phyloP scores from a whole-genome alignment of 1,284 basidiomycete genomes.

The Tilletiaria anomala region DNA sequence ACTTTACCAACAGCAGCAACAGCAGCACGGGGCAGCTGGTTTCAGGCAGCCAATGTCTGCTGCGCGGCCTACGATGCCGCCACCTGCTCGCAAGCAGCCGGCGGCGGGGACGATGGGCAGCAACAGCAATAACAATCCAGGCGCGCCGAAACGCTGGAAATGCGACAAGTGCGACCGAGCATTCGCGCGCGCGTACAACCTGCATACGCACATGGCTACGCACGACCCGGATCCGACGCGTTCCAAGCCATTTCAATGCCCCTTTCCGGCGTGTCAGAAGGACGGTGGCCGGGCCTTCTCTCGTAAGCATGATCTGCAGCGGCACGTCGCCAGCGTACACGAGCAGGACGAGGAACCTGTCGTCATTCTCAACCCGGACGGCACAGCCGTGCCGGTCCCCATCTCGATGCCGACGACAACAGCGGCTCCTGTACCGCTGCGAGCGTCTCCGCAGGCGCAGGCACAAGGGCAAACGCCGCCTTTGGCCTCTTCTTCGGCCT shows the following conservation, averaged over 20 bases:
- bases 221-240: slow-evolving; percentile 62
- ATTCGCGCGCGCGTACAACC: slow-evolving; percentile 74
- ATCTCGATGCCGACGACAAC: slow-evolving; percentile 3
- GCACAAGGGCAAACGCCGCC: no score
- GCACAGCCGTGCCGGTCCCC: slow-evolving; percentile 6
- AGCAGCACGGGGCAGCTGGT: no score
- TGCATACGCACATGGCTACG: slow-evolving; percentile 77
- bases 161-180: slow-evolving; percentile 45
- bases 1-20: no score
- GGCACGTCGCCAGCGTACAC: slow-evolving; percentile 71
- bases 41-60: no score
- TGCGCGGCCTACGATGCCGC: no score
- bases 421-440: slow-evolving; percentile 9
- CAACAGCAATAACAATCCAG: no score
- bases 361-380: slow-evolving; percentile 18
- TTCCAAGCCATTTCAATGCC: slow-evolving; percentile 67
- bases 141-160: no score
- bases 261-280: slow-evolving; percentile 53
- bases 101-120: no score
- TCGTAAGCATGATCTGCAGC: slow-evolving; percentile 72
- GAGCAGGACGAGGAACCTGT: slow-evolving; percentile 31
- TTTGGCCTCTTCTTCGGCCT: no score
- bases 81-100: no score
- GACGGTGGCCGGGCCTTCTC: slow-evolving; percentile 60
- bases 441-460: no score